Conservation (phyloP, 192 early-diverging fungal genomes). For the Coemansia umbellata region DNA sequence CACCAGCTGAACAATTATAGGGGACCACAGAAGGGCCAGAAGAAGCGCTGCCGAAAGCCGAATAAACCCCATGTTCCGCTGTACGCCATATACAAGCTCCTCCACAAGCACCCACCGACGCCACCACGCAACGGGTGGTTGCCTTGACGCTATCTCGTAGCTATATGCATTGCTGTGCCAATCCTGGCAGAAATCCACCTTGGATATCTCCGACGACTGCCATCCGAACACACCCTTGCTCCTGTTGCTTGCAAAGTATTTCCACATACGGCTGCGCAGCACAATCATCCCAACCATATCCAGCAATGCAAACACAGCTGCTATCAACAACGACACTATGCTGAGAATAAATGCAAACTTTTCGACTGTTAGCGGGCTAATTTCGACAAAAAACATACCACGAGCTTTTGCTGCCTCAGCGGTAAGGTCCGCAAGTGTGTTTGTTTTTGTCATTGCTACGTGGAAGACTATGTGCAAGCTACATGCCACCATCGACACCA, state of each 20-base stretch:
- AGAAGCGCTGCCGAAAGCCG: constrained; percentile 14
- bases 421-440: background rate
- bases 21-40: constrained; percentile 27
- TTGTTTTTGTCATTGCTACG: background rate
- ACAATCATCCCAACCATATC: constrained; percentile 39
- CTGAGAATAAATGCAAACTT: constrained; percentile 11
- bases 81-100: constrained; percentile 23
- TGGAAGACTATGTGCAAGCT: constrained; percentile 17
- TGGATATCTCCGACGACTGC: constrained; percentile 3
- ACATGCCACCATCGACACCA: constrained; percentile 19
- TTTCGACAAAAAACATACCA: too few species aligned
- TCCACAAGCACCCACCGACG: constrained; percentile 27
- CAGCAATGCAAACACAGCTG: constrained; percentile 19
- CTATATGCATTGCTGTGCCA: constrained; percentile 4
- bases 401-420: background rate
- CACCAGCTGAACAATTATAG: constrained; percentile 22
- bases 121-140: constrained; percentile 23
- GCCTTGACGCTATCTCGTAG: background rate
- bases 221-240: constrained; percentile 7
- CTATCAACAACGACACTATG: constrained; percentile 6
- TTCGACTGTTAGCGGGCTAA: constrained; percentile 6
- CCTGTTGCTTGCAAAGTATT: constrained; percentile 1
- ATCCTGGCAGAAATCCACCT: background rate
- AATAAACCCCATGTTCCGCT: constrained; percentile 33
- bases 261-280: constrained; percentile 41